These are phyloP conservation scores for Ceratocystis alfenasii DNA, from an alignment of 2,329 filamentous ascomycete genomes.

Conservation along the genomic window DNA sequence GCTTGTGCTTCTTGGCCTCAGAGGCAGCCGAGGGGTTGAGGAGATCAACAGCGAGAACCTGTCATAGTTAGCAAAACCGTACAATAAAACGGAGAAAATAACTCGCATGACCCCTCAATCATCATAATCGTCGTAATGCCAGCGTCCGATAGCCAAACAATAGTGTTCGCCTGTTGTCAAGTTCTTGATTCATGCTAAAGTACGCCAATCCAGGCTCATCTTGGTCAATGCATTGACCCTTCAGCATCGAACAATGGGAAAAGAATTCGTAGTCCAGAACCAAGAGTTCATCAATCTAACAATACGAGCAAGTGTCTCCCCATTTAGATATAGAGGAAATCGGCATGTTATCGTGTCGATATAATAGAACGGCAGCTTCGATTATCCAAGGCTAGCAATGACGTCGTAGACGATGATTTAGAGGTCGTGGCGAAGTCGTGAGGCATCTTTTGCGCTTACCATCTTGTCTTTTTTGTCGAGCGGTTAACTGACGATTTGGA, in stretches of 20 bases:
- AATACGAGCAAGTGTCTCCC: neutral
- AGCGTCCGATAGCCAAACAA: conserved; percentile 22
- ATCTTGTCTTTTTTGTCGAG: conserved; percentile 44
- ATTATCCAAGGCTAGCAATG: conserved; percentile 14
- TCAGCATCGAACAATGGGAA: neutral
- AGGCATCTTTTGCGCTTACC: conserved; percentile 41
- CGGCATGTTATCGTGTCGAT: neutral
- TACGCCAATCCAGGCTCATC: neutral
- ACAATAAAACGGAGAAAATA: conserved; percentile 21
- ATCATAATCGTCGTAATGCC: conserved; percentile 22
- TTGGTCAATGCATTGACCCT: neutral
- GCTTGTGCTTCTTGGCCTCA: conserved; percentile 99
- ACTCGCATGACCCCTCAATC: conserved; percentile 21
- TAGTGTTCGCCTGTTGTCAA: conserved; percentile 23
- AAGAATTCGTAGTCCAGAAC: neutral
- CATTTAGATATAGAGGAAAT: neutral
- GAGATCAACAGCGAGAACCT: conserved; percentile 99
- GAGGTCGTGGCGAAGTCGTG: conserved; percentile 3
- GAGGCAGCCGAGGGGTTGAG: conserved; percentile 96
- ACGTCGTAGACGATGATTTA: conserved; percentile 12
- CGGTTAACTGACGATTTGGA: conserved; percentile 22
- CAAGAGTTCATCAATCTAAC: neutral
- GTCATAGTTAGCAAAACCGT: conserved; percentile 37
- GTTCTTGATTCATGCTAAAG: too few relatives aligned
- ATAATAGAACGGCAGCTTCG: neutral